Evolutionary conservation across 805 yeast genomes (phyloP).

Genomic region (Yarrowia bubula): DNA sequence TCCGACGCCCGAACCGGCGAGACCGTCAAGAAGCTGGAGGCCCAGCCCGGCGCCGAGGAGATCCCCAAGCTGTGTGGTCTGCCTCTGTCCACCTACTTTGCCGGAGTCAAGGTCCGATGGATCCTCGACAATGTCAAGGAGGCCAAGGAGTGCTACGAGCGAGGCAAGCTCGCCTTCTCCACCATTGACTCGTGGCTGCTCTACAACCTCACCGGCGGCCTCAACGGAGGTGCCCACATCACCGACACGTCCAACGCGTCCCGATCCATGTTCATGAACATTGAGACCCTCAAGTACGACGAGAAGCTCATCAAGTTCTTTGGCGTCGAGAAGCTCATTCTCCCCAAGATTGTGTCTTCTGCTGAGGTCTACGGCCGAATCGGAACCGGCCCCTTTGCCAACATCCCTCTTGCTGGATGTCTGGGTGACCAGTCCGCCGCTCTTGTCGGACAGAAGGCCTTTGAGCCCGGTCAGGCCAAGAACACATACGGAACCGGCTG

Average conservation of each 20-base stretch:
- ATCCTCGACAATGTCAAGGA: conserved; percentile 71
- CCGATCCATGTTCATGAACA: conserved; percentile 85
- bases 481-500: conserved; percentile 98
- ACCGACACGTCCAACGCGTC: conserved; percentile 92
- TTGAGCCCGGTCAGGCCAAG: conserved; percentile 80
- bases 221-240: conserved; percentile 59
- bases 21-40: conserved; percentile 61
- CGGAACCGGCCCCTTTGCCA: conserved; percentile 49
- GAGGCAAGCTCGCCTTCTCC: conserved; percentile 83
- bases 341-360: conserved; percentile 79
- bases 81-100: conserved; percentile 87
- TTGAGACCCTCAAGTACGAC: conserved; percentile 73
- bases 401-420: conserved; percentile 81
- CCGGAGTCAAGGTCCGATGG: conserved; percentile 90
- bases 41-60: conserved; percentile 53
- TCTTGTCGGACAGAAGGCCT: conserved; percentile 86
- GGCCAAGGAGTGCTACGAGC: conserved; percentile 65
- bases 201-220: conserved; percentile 67
- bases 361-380: conserved; percentile 77
- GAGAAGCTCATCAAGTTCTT: conserved; percentile 71
- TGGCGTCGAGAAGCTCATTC: conserved; percentile 67
- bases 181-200: conserved; percentile 94
- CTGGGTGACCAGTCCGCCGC: conserved; percentile 95
- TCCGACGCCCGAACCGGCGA: conserved; percentile 85
- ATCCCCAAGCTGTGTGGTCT: conserved; percentile 72